Conservation (phyloP, 139 green algal genomes). For the Trebouxia sp. region DNA sequence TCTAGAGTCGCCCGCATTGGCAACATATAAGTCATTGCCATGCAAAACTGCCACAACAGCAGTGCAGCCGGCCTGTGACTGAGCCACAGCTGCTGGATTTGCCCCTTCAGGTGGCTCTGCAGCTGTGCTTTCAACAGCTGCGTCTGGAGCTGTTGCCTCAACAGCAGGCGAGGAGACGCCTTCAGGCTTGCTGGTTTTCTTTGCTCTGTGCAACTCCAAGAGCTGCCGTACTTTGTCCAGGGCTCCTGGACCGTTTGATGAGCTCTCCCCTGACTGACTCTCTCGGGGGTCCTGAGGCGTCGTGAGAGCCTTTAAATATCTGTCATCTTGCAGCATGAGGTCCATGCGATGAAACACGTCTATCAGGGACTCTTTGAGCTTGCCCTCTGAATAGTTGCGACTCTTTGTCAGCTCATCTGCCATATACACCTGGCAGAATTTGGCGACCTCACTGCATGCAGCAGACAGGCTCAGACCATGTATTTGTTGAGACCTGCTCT, state of each 20-base stretch:
- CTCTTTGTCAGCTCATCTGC: conserved; percentile 66
- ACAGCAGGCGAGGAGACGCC: not conserved
- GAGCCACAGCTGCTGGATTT: not conserved
- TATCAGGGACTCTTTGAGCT: conserved; percentile 65
- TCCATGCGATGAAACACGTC: conserved; percentile 83
- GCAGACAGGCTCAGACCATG: not conserved
- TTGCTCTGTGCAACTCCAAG: not conserved
- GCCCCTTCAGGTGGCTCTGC: not conserved
- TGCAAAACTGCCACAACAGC: conserved; percentile 85
- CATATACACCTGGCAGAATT: conserved; percentile 85
- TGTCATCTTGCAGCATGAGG: conserved; percentile 64
- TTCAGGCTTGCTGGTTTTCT: conserved; percentile 9
- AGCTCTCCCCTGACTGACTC: not conserved
- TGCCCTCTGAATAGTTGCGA: conserved; percentile 56
- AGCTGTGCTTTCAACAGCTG: conserved; percentile 2
- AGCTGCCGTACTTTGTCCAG: conserved; percentile 5
- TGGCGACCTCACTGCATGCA: conserved; percentile 74
- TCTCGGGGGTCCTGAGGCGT: conserved; percentile 48
- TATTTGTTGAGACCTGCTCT: not conserved
- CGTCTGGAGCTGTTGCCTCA: conserved; percentile 1
- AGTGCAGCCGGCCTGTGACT: conserved; percentile 76
- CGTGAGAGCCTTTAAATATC: conserved; percentile 42
- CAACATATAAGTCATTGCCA: conserved; percentile 76
- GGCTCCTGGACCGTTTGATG: not conserved
- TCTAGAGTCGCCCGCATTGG: conserved; percentile 89